Evolutionary conservation across 441 rosid genomes (phyloP).

Genomic region (Populus hybrid): DNA sequence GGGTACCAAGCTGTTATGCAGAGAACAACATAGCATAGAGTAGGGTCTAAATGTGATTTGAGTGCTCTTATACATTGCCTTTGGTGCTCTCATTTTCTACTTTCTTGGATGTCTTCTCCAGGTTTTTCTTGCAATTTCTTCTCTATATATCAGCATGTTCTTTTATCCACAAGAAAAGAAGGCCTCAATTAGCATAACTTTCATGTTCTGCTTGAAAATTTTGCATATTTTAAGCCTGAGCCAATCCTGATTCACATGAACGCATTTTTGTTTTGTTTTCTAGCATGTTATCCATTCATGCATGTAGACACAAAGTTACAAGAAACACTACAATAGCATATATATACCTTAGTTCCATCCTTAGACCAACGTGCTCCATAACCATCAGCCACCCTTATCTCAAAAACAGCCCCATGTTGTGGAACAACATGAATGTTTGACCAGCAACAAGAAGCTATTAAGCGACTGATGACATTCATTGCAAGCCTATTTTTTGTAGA

Average conservation of each 20-base stretch:
- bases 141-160: too few species aligned
- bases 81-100: background rate
- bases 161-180: background rate
- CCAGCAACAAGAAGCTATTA: constrained; percentile 56
- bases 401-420: constrained; percentile 64
- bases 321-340: background rate
- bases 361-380: constrained; percentile 75
- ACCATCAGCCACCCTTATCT: constrained; percentile 62
- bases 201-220: background rate
- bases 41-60: background rate
- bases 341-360: constrained; percentile 66
- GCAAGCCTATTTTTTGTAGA: constrained; percentile 55
- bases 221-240: background rate
- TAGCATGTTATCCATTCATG: background rate
- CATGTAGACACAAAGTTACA: background rate
- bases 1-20: background rate
- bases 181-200: background rate
- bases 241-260: background rate
- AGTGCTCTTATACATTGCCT: background rate
- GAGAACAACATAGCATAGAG: background rate
- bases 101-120: background rate
- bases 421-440: constrained; percentile 59
- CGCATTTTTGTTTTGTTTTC: background rate
- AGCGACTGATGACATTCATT: constrained; percentile 35
- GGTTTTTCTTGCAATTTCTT: background rate